Evolutionary conservation across 176 grass and related monocot genomes (phyloP), one percentile per base, ranked within the genome.

Genomic region (Saccharum officinarum): DNA sequence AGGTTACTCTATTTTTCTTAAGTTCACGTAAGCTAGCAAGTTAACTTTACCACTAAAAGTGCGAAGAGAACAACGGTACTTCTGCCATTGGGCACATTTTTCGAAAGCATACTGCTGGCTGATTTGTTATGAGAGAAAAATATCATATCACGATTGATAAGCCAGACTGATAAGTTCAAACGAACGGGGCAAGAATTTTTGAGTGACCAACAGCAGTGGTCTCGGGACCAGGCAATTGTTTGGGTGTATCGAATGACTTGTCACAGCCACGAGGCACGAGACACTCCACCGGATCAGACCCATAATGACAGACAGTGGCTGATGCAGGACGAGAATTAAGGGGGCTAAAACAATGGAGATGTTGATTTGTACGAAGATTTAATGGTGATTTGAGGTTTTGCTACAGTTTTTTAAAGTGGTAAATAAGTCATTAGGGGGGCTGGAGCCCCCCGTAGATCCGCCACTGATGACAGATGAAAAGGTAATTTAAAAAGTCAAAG

Each of bases 131-230:
- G 28, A 28, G 28, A 28, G 28, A 28, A 28, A 28, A 28, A 28
- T 28, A 28, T 28, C 1, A 28, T 28, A 28, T 28, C 28, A 28
- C 1, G 28, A 28, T 1, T 28, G 28, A 28, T 28, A 28, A 28
- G 28, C 28, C 1, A 28, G 28, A 28, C 28, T 28, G 28, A 28
- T 28, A 28, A 28, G 28, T 28, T 28, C 28, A 28, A 1, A 28
- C 28, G 1, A 28, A 28, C 28, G 1, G 28, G 28, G 28, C 28
- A 28, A n/a, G 47, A 5, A 28, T 17, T 75, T 75, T 75, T 22
- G 73, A 55, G 47, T 55, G 73, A 55, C 73, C 73, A 34, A 76
- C 73, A 55, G 47, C 7, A 76, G 72, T 75, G 73, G 47, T 54
- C 46, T 75, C 30, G 73, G 73, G 22, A 75, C 46, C 47, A 22